Conservation (phyloP, 352 stramenopile species). For the Phytophthora brassicae region DNA sequence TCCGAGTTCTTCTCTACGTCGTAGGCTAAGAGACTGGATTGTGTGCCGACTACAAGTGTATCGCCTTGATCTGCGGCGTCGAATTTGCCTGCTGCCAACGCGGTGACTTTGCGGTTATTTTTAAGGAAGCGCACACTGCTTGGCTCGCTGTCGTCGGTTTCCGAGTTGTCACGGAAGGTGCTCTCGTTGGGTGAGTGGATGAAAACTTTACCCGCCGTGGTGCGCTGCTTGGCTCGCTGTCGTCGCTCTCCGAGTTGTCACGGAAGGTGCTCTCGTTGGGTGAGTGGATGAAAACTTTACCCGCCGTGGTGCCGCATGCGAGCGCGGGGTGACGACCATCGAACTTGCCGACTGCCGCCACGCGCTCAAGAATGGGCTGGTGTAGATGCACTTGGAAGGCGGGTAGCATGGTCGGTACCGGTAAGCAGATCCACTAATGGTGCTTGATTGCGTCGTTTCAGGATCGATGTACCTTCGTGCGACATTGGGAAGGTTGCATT, state of each 20-base stretch:
- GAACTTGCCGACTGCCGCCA: conserved; percentile 79
- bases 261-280: conserved; percentile 74
- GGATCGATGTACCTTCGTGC: conserved; percentile 9
- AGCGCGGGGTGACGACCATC: conserved; percentile 79
- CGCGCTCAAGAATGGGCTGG: conserved; percentile 74
- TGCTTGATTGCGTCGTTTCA: conserved; percentile 25
- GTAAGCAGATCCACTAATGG: background rate
- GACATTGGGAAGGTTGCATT: too few species aligned
- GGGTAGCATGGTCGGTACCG: conserved; percentile 69
- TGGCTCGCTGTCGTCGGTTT: conserved; percentile 34
- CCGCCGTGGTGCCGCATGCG: conserved; percentile 82
- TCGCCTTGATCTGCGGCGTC: conserved; percentile 58
- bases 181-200: conserved; percentile 88
- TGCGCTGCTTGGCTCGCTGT: conserved; percentile 54
- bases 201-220: conserved; percentile 90
- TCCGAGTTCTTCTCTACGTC: conserved; percentile 94
- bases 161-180: conserved; percentile 44
- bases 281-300: conserved; percentile 92
- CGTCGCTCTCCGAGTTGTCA: conserved; percentile 34
- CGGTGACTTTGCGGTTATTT: conserved; percentile 90
- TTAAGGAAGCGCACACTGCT: conserved; percentile 88
- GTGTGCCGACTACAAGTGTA: conserved; percentile 87
- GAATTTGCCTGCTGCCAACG: conserved; percentile 75
- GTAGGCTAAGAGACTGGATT: conserved; percentile 90
- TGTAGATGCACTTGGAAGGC: conserved; percentile 84